Conservation (phyloP, 257 asterid species). For the Striga asiatica region DNA sequence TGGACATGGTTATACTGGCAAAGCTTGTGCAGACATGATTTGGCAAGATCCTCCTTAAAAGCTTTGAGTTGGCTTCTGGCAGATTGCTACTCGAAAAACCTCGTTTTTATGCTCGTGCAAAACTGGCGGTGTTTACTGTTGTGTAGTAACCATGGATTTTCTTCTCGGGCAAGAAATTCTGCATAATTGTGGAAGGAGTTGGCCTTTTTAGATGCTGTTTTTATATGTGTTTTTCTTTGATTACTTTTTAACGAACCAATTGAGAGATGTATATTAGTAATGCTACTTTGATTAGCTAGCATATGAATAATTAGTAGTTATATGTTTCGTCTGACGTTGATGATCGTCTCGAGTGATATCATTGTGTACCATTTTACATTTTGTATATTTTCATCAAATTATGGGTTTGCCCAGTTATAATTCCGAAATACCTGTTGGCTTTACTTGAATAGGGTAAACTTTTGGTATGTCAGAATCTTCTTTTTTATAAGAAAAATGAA, state of each 20-base stretch:
- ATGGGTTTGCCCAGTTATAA: too few relatives aligned
- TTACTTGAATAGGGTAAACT: too few relatives aligned
- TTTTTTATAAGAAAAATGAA: too few relatives aligned
- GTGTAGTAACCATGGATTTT: too few relatives aligned
- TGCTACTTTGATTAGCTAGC: neutral
- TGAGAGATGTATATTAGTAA: neutral
- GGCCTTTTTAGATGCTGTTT: too few relatives aligned
- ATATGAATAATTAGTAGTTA: neutral
- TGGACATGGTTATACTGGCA: constrained; percentile 67
- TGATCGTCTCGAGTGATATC: too few relatives aligned
- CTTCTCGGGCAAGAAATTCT: too few relatives aligned
- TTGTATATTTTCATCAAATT: too few relatives aligned
- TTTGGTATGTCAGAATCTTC: too few relatives aligned
- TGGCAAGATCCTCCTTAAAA: neutral
- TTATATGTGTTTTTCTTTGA: neutral
- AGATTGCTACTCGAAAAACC: neutral
- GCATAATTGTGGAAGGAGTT: neutral
- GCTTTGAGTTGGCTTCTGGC: neutral
- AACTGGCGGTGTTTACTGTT: too few relatives aligned
- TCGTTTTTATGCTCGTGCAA: neutral
- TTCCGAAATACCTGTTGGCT: too few relatives aligned
- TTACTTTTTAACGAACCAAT: neutral
- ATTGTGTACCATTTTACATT: too few relatives aligned
- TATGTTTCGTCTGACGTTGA: neutral
- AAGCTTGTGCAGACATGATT: constrained; percentile 42